phyloP scores from a whole-genome alignment of 1,284 basidiomycete species.

The Exsudoporus floridanus region DNA sequence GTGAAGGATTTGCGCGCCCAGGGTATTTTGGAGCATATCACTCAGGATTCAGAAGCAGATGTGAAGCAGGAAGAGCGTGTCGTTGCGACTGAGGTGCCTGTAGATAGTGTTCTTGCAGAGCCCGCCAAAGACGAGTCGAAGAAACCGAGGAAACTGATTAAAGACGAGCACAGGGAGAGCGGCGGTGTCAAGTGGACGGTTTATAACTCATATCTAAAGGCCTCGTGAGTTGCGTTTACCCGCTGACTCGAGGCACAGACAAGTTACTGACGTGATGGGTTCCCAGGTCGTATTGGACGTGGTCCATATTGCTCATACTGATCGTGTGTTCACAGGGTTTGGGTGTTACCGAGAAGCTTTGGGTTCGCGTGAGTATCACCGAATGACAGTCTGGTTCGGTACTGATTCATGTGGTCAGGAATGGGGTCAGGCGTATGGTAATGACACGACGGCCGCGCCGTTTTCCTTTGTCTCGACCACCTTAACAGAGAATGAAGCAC shows the following conservation, averaged over 20 bases:
- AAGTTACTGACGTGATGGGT: not conserved
- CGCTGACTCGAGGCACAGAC: too few relatives aligned
- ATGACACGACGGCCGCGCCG: conserved; percentile 8
- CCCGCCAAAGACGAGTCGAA: conserved; percentile 28
- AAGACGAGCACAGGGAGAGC: conserved; percentile 56
- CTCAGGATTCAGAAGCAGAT: conserved; percentile 35
- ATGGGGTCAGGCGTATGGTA: conserved; percentile 49
- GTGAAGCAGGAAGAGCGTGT: conserved; percentile 21
- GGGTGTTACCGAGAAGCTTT: conserved; percentile 51
- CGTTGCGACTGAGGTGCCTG: conserved; percentile 13
- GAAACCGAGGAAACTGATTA: conserved; percentile 51
- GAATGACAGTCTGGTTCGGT: not conserved
- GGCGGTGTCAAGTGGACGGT: conserved; percentile 66
- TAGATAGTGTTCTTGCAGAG: conserved; percentile 18
- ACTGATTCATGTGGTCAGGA: conserved; percentile 27
- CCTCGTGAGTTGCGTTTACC: conserved; percentile 40
- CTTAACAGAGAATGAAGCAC: conserved; percentile 34
- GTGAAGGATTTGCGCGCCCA: conserved; percentile 47
- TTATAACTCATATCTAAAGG: conserved; percentile 62
- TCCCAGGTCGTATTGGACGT: conserved; percentile 50
- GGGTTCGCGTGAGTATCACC: conserved; percentile 42
- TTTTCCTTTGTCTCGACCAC: conserved; percentile 25
- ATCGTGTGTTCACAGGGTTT: conserved; percentile 37
- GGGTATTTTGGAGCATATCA: conserved; percentile 50
- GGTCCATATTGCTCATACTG: conserved; percentile 42